Conservation (phyloP, 177 flowering plant genomes). For the Vitis hybrid region DNA sequence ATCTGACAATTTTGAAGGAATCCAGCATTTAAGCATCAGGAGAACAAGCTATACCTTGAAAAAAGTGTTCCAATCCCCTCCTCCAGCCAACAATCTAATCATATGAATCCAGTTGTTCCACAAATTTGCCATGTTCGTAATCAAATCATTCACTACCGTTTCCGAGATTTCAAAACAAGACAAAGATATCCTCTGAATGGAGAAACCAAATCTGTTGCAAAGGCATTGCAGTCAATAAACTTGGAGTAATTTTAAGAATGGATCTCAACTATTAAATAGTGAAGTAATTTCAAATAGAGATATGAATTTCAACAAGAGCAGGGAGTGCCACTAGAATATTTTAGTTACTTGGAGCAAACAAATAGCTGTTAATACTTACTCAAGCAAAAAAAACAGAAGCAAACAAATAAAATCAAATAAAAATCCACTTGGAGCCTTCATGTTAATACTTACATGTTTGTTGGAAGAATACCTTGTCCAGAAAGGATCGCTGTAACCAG, state of each 20-base stretch:
- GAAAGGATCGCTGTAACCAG: conserved; percentile 36
- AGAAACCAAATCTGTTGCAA: conserved; percentile 50
- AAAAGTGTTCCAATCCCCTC: conserved; percentile 65
- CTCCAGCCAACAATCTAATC: conserved; percentile 47
- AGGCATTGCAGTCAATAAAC: conserved; percentile 6
- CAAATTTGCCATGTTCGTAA: conserved; percentile 26
- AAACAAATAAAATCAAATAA: no score
- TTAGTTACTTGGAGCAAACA: no score
- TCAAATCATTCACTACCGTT: conserved; percentile 28
- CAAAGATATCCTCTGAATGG: conserved; percentile 32
- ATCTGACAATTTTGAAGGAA: no score
- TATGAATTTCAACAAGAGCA: no score
- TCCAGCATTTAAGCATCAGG: neutral
- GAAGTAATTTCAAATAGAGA: no score
- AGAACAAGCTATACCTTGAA: conserved; percentile 51
- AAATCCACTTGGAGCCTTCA: neutral
- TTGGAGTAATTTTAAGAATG: neutral
- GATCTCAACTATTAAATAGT: neutral
- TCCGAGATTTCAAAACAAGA: conserved; percentile 63
- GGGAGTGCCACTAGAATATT: no score
- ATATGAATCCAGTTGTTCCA: conserved; percentile 53
- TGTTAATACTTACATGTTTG: conserved; percentile 54
- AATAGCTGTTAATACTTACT: no score
- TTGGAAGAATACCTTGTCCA: conserved; percentile 46
- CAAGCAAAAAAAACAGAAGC: no score